phyloP scores from a whole-genome alignment of 73 alveolate genomes.

The Paramecium octaurelia region DNA sequence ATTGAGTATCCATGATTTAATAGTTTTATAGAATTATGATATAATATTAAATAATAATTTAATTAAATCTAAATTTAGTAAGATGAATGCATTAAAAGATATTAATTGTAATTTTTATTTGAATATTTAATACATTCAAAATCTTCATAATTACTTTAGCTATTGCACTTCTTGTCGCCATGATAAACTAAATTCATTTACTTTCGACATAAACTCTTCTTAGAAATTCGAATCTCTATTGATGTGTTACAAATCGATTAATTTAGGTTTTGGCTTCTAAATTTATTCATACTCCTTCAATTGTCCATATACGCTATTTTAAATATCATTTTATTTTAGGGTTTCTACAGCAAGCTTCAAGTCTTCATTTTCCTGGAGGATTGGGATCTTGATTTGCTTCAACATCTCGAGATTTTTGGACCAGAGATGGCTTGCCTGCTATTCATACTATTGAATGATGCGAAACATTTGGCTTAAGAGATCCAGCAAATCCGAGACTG shows the following conservation, averaged over 20 bases:
- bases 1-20: not conserved
- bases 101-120: not conserved
- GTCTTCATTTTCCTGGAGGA: not conserved
- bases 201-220: constrained; percentile 35
- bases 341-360: not conserved
- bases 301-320: constrained; percentile 2
- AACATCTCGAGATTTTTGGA: constrained; percentile 10
- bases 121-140: not conserved
- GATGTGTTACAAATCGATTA: not conserved
- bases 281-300: not conserved
- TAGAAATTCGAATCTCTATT: constrained; percentile 1
- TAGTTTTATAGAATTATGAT: too few species aligned
- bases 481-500: constrained; percentile 23
- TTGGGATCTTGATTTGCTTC: constrained; percentile 1
- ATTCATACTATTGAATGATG: not conserved
- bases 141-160: not conserved
- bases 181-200: constrained; percentile 17
- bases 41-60: too few species aligned
- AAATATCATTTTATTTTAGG: constrained; percentile 23
- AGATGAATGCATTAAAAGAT: not conserved
- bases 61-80: not conserved
- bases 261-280: constrained; percentile 4
- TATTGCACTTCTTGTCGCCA: constrained; percentile 37
- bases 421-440: constrained; percentile 36
- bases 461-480: constrained; percentile 5